phyloP scores from a whole-genome alignment of 2,329 filamentous ascomycete genomes.

The Sporothrix sp. region DNA sequence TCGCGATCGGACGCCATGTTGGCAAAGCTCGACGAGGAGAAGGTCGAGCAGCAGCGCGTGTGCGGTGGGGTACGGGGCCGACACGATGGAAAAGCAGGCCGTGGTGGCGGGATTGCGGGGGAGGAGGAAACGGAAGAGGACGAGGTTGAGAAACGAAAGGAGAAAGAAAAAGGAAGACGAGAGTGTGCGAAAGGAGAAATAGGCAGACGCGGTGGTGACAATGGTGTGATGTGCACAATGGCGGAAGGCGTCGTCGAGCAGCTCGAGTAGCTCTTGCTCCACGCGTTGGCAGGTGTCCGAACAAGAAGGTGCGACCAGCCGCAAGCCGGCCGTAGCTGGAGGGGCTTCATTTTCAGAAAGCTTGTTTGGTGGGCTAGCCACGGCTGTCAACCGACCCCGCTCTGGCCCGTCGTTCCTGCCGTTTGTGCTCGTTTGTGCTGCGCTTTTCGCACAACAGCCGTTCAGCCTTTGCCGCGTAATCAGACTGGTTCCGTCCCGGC shows the following conservation, averaged over 20 bases:
- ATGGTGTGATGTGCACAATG: background rate
- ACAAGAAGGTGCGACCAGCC: slow-evolving; percentile 1
- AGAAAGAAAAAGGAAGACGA: background rate
- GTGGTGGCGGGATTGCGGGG: background rate
- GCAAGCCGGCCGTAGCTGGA: background rate
- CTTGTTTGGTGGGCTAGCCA: background rate
- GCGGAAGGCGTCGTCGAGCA: background rate
- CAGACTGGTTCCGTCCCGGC: too few relatives aligned
- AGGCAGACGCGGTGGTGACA: background rate
- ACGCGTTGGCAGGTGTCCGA: background rate
- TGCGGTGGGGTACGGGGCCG: background rate
- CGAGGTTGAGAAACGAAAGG: background rate
- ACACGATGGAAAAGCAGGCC: background rate
- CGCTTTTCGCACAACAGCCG: too few relatives aligned
- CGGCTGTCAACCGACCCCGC: background rate
- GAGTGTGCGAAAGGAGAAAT: background rate
- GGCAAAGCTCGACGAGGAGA: slow-evolving; percentile 8
- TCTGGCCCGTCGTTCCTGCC: slow-evolving; percentile 2
- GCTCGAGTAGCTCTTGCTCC: background rate
- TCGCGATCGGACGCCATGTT: slow-evolving; percentile 48
- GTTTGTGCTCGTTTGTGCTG: background rate
- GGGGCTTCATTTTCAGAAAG: background rate
- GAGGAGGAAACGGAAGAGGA: background rate
- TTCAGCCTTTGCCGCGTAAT: too few relatives aligned
- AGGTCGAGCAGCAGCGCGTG: background rate